phyloP scores from a whole-genome alignment of 306 rosid genomes.

The Rosa multiflora region DNA sequence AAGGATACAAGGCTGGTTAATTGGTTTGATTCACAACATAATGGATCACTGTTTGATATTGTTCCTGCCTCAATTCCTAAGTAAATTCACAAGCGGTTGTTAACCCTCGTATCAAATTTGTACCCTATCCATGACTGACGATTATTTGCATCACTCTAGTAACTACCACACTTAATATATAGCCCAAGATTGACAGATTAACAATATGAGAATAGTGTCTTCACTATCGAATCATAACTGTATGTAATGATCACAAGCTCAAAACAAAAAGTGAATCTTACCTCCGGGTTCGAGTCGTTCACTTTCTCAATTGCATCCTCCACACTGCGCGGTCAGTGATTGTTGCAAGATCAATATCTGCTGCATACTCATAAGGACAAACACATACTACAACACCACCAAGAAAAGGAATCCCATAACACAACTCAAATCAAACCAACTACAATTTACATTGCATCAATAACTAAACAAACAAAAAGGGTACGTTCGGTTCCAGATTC shows the following conservation, averaged over 20 bases:
- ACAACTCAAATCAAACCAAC: not conserved
- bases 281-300: constrained; percentile 93
- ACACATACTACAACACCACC: constrained; percentile 2
- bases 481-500: constrained; percentile 98
- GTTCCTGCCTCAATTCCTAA: constrained; percentile 16
- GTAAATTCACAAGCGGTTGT: not conserved
- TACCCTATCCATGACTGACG: constrained; percentile 6
- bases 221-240: not conserved
- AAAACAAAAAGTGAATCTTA: constrained; percentile 12
- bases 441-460: not conserved
- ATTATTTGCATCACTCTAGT: not conserved
- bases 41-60: not conserved
- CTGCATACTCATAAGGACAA: constrained; percentile 57
- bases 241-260: not conserved
- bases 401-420: not conserved
- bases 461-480: constrained; percentile 27
- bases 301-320: constrained; percentile 98
- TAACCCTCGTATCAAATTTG: not conserved
- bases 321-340: constrained; percentile 90
- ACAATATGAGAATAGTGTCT: too few species aligned
- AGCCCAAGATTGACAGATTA: not conserved
- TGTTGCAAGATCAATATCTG: constrained; percentile 90
- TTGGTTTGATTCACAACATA: not conserved
- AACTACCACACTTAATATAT: not conserved
- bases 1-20: not conserved